These are phyloP conservation scores for Canna indica DNA, from an alignment of 176 grass and related monocot genomes.

Conservation along the genomic window DNA sequence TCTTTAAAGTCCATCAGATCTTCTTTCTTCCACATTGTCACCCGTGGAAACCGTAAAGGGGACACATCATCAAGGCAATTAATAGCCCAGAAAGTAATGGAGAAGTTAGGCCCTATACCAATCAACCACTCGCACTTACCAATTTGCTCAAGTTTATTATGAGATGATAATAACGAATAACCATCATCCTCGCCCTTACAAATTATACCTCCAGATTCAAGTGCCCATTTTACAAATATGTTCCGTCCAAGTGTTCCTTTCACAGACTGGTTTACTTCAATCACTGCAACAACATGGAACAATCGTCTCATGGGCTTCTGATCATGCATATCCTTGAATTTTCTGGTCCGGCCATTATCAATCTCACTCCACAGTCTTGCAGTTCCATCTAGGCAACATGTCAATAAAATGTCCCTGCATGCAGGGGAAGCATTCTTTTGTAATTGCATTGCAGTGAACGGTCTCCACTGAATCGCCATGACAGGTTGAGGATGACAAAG, in stretches of 20 bases:
- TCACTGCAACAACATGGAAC: constrained; percentile 63
- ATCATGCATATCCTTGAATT: constrained; percentile 35
- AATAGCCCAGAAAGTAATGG: constrained; percentile 58
- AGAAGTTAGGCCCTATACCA: constrained; percentile 43
- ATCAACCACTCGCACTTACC: constrained; percentile 92
- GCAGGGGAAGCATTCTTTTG: constrained; percentile 25
- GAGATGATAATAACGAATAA: constrained; percentile 45
- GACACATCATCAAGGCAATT: constrained; percentile 86
- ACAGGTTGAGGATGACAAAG: constrained; percentile 60
- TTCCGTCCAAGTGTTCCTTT: constrained; percentile 62
- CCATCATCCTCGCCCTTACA: constrained; percentile 34
- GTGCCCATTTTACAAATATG: constrained; percentile 63
- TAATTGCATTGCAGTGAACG: constrained; percentile 15
- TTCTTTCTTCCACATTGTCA: constrained; percentile 64
- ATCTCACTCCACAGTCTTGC: constrained; percentile 68
- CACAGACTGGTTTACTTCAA: constrained; percentile 66
- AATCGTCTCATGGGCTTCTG: constrained; percentile 17
- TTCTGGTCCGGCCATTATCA: constrained; percentile 37
- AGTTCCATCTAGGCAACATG: constrained; percentile 72
- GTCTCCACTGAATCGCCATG: constrained; percentile 88
- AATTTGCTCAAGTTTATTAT: constrained; percentile 27
- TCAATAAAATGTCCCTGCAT: constrained; percentile 69
- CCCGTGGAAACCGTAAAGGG: constrained; percentile 62
- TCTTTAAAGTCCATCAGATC: constrained; percentile 28
- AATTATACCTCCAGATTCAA: constrained; percentile 44